Percentiles rank a stretch among this genome's conserved stretches.
Evolutionary conservation across 768 basidiomycete genomes (phyloP).

Genomic region (Boletales sp.): DNA sequence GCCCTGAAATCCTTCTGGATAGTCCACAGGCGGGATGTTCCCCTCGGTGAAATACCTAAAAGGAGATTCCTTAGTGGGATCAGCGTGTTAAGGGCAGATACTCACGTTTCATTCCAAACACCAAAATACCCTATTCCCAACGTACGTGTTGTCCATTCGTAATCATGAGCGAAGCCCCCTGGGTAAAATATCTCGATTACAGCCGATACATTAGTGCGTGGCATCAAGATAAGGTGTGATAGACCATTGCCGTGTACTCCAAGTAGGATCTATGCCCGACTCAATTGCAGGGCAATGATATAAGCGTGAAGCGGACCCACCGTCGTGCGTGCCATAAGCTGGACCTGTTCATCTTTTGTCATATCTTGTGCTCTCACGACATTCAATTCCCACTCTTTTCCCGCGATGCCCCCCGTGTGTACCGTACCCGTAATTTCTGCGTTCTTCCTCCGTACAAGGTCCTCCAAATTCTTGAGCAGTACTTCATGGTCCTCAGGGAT

Average conservation of each 20-base stretch:
- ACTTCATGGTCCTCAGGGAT: slow-evolving; percentile 51
- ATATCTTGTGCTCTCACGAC: slow-evolving; percentile 61
- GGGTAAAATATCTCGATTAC: slow-evolving; percentile 88
- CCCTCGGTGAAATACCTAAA: slow-evolving; percentile 26
- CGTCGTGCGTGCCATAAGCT: slow-evolving; percentile 61
- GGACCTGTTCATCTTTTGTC: slow-evolving; percentile 73
- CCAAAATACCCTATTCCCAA: slow-evolving; percentile 74
- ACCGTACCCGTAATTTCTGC: slow-evolving; percentile 10
- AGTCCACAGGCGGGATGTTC: slow-evolving; percentile 48
- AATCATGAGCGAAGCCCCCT: slow-evolving; percentile 78
- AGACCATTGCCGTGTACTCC: slow-evolving; percentile 81
- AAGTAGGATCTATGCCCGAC: slow-evolving; percentile 51
- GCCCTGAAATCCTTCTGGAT: slow-evolving; percentile 85
- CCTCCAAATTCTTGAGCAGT: slow-evolving; percentile 50
- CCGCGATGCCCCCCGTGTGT: neutral
- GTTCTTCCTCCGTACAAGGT: slow-evolving; percentile 42
- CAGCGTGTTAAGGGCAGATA: slow-evolving; percentile 10
- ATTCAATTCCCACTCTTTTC: slow-evolving; percentile 54
- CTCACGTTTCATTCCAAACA: slow-evolving; percentile 77
- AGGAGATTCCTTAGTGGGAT: neutral
- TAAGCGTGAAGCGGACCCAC: slow-evolving; percentile 37
- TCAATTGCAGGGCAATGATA: neutral
- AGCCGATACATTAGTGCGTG: slow-evolving; percentile 65
- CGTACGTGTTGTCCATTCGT: slow-evolving; percentile 76
- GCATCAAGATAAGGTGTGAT: slow-evolving; percentile 84